These are phyloP conservation scores for Musa balbisiana DNA, from an alignment of 202 grass and related monocot genomes.

Conservation along the genomic window DNA sequence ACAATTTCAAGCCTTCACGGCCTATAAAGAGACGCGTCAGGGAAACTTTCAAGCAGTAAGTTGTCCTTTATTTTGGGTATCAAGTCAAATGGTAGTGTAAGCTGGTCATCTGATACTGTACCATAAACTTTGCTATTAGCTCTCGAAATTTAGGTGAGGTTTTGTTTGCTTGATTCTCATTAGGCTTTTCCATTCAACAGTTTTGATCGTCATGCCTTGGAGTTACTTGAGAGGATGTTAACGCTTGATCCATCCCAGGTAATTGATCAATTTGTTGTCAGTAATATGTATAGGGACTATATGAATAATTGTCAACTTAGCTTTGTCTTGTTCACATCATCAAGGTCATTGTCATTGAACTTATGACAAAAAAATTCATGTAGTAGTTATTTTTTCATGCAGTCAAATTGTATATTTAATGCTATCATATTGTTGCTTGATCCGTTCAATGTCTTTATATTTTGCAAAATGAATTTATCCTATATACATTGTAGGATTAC, in stretches of 20 bases:
- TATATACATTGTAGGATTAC: too few species aligned
- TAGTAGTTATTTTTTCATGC: too few species aligned
- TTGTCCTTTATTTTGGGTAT: neutral
- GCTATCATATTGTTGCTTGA: too few species aligned
- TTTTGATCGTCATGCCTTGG: conserved; percentile 71
- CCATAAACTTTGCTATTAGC: neutral
- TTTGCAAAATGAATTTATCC: too few species aligned
- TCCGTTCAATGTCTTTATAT: too few species aligned
- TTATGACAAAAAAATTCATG: neutral
- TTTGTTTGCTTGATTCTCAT: neutral
- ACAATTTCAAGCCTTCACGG: conserved; percentile 62
- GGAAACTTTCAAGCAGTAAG: conserved; percentile 80
- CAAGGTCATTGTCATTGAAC: neutral
- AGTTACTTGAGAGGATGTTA: conserved; percentile 89
- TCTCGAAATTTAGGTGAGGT: neutral
- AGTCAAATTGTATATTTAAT: too few species aligned
- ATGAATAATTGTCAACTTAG: neutral
- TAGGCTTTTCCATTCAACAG: conserved; percentile 28
- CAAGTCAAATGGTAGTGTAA: neutral
- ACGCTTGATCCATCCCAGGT: conserved; percentile 70
- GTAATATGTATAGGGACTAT: neutral
- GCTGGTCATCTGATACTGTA: neutral
- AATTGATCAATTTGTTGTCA: conserved; percentile 12
- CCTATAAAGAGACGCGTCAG: conserved; percentile 55
- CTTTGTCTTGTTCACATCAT: neutral